Conservation (phyloP, 2,329 filamentous ascomycete genomes). For the Macrophomina pseudophaseolina region DNA sequence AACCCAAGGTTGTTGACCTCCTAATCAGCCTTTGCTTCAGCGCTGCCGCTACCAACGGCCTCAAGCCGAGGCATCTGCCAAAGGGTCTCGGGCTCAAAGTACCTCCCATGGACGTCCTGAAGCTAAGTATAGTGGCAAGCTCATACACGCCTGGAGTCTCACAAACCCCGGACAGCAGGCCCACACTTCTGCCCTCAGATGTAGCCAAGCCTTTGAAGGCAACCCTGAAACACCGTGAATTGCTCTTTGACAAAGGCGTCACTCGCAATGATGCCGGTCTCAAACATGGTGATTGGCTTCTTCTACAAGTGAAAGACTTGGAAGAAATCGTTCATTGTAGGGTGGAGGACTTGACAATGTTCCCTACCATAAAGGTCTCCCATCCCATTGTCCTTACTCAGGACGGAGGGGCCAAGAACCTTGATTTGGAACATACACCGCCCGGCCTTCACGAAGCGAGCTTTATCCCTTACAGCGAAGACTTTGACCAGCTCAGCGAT, state of each 20-base stretch:
- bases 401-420: neutral
- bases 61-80: constrained; percentile 47
- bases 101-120: constrained; percentile 40
- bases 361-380: neutral
- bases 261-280: constrained; percentile 35
- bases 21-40: constrained; percentile 81
- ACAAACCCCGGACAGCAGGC: neutral
- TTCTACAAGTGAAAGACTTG: constrained; percentile 33
- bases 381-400: neutral
- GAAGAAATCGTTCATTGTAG: constrained; percentile 1
- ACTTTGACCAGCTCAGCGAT: constrained; percentile 61
- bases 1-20: constrained; percentile 83
- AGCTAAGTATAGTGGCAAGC: constrained; percentile 27
- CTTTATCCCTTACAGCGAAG: constrained; percentile 56
- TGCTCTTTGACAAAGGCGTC: constrained; percentile 46
- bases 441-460: constrained; percentile 39
- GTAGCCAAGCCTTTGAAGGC: neutral
- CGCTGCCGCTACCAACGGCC: constrained; percentile 48
- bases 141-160: neutral
- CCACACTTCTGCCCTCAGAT: neutral
- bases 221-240: constrained; percentile 38
- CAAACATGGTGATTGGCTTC: constrained; percentile 60
- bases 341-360: neutral
- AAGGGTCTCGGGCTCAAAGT: constrained; percentile 61
- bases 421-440: neutral